These are phyloP conservation scores for Pythium phragmiticola DNA, from an alignment of 352 stramenopile genomes.

Conservation along the genomic window DNA sequence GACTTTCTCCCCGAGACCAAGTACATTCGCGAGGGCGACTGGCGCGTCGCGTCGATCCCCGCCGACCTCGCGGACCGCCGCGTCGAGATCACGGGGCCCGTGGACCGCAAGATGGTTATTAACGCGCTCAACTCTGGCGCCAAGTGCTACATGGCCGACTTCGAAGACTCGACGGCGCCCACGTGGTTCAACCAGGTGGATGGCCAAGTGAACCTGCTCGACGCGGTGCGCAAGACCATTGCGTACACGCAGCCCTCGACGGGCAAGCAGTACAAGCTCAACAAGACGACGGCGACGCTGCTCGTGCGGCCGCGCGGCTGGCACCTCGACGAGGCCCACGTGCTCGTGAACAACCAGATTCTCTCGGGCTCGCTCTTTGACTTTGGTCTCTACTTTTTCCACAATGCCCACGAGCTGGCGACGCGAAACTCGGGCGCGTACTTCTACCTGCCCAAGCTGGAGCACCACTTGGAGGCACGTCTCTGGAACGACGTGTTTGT, in stretches of 20 bases:
- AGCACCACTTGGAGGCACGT: constrained; percentile 93
- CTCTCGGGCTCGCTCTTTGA: constrained; percentile 94
- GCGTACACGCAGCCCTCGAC: constrained; percentile 66
- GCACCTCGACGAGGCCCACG: constrained; percentile 94
- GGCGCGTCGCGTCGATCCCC: constrained; percentile 77
- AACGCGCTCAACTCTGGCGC: constrained; percentile 95
- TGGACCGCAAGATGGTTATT: constrained; percentile 97
- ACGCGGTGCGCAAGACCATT: constrained; percentile 92
- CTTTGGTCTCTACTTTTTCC: constrained; percentile 96
- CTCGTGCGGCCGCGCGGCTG: constrained; percentile 92
- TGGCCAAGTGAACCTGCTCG: constrained; percentile 91
- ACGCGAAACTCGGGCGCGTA: constrained; percentile 87
- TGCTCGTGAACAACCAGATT: constrained; percentile 92
- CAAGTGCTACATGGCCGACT: constrained; percentile 96
- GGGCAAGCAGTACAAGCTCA: constrained; percentile 75
- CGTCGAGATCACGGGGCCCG: constrained; percentile 95
- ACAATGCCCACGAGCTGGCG: constrained; percentile 92
- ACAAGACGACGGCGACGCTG: constrained; percentile 83
- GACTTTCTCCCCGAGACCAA: constrained; percentile 86
- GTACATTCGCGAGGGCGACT: constrained; percentile 82
- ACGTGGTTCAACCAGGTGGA: constrained; percentile 94
- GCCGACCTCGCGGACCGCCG: constrained; percentile 88
- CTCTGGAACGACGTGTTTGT: constrained; percentile 97
- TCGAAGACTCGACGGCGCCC: constrained; percentile 93
- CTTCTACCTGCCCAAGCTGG: constrained; percentile 97